Base-by-base conservation (phyloP, 768 basidiomycete genomes). In the Leccinellum rugosiceps region DNA sequence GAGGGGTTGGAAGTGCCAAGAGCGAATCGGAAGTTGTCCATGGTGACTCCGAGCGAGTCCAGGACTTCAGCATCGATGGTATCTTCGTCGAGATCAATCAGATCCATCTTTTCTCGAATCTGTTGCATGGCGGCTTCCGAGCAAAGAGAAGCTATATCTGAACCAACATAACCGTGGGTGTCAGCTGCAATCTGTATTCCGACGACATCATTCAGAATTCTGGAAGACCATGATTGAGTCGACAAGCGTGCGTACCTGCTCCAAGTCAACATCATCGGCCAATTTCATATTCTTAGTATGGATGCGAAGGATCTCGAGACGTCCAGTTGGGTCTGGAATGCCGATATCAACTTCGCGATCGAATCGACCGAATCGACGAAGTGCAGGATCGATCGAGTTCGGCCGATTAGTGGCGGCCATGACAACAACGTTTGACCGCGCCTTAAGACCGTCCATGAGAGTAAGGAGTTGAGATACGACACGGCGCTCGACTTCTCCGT, bases 261-360 rank as follows among this genome's bases (percentile, higher is more conserved):
- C 97, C 58, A 98, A 85, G 68, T 99, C 97, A 35, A 98, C 97
- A 64, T 98, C 96, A 56, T 98, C 95, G 25, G 75, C 84, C 50
- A 98, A 81, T 76, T 98, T 99, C 97, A 99, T 98, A 79, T 99
- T 98, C 87, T 98, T 98, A 56, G 97, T 98, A 81, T 98, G 97
- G 60, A 99, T 98, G 52, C 96, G 91, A 60, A 98, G 88, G 68
- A 98, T 99, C 72, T 99, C 97, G 46, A 98, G 85, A 75, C 97
- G 96, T 55, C 97, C 97, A 58, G 96, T 98, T 0, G 97, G 97
- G 75, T 99, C 97, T 45, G 97, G 97, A 64, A 99, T 98, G 68
- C 97, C 94, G 61, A 99, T 99, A 76, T 99, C 97, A 64, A 99
- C 90, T 77, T 99, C 97, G 70, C 97, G 91, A 77, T 99, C 97